Percentiles rank a stretch among this genome's conserved stretches.
These are phyloP conservation scores for Amylocystis lapponica DNA, from an alignment of 768 basidiomycete species.

Conservation along the genomic window DNA sequence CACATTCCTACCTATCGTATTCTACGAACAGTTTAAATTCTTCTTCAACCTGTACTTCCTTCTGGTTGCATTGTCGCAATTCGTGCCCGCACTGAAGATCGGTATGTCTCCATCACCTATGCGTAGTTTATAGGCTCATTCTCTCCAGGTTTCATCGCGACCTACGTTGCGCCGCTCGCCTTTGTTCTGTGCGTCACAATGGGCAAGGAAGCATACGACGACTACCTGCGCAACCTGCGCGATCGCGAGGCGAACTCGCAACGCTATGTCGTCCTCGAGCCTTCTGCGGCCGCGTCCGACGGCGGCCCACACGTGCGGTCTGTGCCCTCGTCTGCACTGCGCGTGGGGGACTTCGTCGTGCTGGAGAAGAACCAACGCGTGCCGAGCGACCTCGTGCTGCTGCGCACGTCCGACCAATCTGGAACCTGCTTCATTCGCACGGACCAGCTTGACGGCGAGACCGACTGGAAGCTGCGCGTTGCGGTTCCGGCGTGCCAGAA, in stretches of 20 bases:
- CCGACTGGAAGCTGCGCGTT: conserved; percentile 96
- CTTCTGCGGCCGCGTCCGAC: conserved; percentile 32
- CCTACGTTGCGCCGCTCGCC: conserved; percentile 93
- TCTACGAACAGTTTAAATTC: conserved; percentile 99
- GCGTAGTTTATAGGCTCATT: no score
- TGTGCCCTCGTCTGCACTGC: conserved; percentile 81
- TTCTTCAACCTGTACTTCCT: conserved; percentile 99
- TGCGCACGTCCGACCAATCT: conserved; percentile 81
- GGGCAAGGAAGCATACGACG: conserved; percentile 98
- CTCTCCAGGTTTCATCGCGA: conserved; percentile 79
- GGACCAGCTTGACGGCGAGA: conserved; percentile 97
- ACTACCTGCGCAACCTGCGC: conserved; percentile 89
- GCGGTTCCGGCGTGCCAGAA: conserved; percentile 84
- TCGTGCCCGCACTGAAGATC: conserved; percentile 93
- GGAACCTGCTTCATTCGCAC: conserved; percentile 98
- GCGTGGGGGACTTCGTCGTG: conserved; percentile 85
- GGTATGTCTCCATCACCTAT: no score
- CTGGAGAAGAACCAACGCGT: conserved; percentile 98
- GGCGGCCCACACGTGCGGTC: conserved; percentile 47
- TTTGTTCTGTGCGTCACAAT: conserved; percentile 94
- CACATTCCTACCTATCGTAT: conserved; percentile 95
- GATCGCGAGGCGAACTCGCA: conserved; percentile 95
- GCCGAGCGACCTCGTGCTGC: conserved; percentile 87
- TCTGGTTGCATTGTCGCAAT: conserved; percentile 93
- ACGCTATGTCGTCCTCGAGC: conserved; percentile 79